Evolutionary conservation across 2,329 filamentous ascomycete species (phyloP).

Genomic region (Aspergillus pseudotamarii): DNA sequence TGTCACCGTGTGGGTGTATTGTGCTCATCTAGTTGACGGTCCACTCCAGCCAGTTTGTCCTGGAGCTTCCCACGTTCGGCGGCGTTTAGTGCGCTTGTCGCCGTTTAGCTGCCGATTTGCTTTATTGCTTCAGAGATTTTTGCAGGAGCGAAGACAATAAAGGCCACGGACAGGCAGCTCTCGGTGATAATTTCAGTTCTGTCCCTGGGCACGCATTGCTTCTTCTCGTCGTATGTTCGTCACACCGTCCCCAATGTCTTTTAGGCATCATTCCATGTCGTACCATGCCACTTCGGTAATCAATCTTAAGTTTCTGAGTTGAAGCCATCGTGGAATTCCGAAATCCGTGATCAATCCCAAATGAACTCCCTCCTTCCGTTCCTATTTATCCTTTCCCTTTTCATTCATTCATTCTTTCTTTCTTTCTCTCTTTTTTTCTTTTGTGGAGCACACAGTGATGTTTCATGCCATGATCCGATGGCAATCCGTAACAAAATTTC

Average conservation of each 20-base stretch:
- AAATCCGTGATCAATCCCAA: slow-evolving; percentile 3
- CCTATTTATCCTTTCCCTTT: slow-evolving; percentile 11
- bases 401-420: no score
- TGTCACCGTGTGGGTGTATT: slow-evolving; percentile 10
- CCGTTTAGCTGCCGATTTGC: slow-evolving; percentile 21
- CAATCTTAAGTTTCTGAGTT: slow-evolving; percentile 19
- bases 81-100: slow-evolving; percentile 40
- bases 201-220: slow-evolving; percentile 7
- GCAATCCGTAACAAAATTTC: slow-evolving; percentile 17
- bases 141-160: neutral
- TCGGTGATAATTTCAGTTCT: slow-evolving; percentile 5
- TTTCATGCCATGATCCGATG: slow-evolving; percentile 28
- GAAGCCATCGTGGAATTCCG: slow-evolving; percentile 12
- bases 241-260: slow-evolving; percentile 22
- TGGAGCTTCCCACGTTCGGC: slow-evolving; percentile 19
- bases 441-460: slow-evolving; percentile 36
- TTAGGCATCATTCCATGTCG: slow-evolving; percentile 9
- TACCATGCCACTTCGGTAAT: slow-evolving; percentile 23
- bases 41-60: slow-evolving; percentile 13
- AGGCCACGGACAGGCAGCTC: slow-evolving; percentile 19
- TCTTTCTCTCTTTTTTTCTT: slow-evolving; percentile 20
- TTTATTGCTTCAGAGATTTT: slow-evolving; percentile 17
- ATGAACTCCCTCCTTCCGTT: slow-evolving; percentile 6
- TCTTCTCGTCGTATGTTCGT: slow-evolving; percentile 16
- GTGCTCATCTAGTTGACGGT: slow-evolving; percentile 8